These are phyloP conservation scores for Emiliania huxleyi DNA, from an alignment of 78 protist species.

Conservation along the genomic window DNA sequence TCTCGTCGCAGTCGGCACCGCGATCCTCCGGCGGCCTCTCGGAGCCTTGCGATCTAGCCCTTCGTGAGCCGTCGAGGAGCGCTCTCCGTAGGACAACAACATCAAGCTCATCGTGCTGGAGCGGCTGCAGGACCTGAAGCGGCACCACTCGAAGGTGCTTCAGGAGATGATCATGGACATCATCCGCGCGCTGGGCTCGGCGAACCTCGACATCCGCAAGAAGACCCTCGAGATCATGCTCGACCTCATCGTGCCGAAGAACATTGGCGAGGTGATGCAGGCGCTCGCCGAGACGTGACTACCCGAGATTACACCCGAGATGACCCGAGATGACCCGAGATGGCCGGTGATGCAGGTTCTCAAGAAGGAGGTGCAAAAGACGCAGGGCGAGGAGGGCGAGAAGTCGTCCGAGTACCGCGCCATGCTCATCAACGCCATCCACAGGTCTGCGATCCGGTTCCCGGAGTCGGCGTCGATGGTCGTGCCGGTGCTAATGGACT, in stretches of 20 bases:
- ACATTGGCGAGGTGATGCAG: slow-evolving; percentile 74
- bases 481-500: slow-evolving; percentile 69
- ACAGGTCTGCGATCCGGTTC: slow-evolving; percentile 80
- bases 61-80: no score
- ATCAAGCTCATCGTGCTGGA: slow-evolving; percentile 90
- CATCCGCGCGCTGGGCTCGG: slow-evolving; percentile 77
- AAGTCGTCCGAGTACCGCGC: slow-evolving; percentile 71
- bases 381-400: slow-evolving; percentile 56
- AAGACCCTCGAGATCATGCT: slow-evolving; percentile 76
- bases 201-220: slow-evolving; percentile 84
- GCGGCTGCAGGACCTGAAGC: slow-evolving; percentile 67
- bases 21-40: no score
- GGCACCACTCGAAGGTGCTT: slow-evolving; percentile 58
- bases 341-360: slow-evolving; percentile 72
- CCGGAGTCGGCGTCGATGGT: slow-evolving; percentile 83
- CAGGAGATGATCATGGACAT: slow-evolving; percentile 91
- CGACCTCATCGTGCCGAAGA: slow-evolving; percentile 74
- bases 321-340: no score
- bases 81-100: slow-evolving; percentile 94
- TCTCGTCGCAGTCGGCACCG: slow-evolving; percentile 64
- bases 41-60: no score
- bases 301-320: no score
- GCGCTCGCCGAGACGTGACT: no score
- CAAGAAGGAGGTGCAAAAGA: slow-evolving; percentile 83
- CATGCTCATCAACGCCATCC: slow-evolving; percentile 81